These are phyloP conservation scores for Avena sativa DNA, from an alignment of 176 grass and related monocot genomes.

Conservation along the genomic window DNA sequence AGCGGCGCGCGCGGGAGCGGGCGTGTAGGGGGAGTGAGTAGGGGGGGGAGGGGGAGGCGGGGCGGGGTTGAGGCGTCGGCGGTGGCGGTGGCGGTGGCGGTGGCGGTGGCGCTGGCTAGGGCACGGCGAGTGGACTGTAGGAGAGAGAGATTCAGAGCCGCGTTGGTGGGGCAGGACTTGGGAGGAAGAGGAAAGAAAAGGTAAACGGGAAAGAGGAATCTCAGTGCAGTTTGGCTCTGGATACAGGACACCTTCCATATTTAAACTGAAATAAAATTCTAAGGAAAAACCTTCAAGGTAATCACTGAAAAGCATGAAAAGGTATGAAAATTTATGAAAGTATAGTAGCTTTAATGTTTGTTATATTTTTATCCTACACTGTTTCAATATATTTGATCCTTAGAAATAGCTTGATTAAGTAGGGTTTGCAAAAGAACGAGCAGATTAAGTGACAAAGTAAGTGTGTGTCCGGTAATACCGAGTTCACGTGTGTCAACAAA, in stretches of 20 bases:
- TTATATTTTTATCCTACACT: not conserved
- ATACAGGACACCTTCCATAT: not conserved
- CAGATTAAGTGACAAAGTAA: not conserved
- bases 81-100: not conserved
- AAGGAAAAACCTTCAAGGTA: too few species aligned
- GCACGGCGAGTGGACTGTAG: slow-evolving; percentile 14
- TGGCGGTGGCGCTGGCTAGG: not conserved
- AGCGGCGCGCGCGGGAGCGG: not conserved
- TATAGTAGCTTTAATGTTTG: not conserved
- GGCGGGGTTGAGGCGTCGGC: not conserved
- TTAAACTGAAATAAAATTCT: not conserved
- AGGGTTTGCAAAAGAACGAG: not conserved
- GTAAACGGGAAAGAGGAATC: slow-evolving; percentile 5
- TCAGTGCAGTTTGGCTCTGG: not conserved
- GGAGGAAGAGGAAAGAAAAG: slow-evolving; percentile 17
- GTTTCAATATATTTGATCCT: not conserved
- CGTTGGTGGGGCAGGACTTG: not conserved
- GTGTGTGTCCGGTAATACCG: too few species aligned
- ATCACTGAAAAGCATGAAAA: too few species aligned
- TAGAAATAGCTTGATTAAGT: not conserved
- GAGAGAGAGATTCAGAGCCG: slow-evolving; percentile 4
- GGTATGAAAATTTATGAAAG: not conserved
- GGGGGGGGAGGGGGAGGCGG: not conserved
- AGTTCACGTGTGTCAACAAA: too few species aligned
- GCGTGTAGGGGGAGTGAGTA: not conserved